A percentile compares a stretch with the other conserved stretches of the same genome.
These are phyloP conservation scores for Metschnikowia similis DNA, from an alignment of 805 yeast species.

Conservation along the genomic window DNA sequence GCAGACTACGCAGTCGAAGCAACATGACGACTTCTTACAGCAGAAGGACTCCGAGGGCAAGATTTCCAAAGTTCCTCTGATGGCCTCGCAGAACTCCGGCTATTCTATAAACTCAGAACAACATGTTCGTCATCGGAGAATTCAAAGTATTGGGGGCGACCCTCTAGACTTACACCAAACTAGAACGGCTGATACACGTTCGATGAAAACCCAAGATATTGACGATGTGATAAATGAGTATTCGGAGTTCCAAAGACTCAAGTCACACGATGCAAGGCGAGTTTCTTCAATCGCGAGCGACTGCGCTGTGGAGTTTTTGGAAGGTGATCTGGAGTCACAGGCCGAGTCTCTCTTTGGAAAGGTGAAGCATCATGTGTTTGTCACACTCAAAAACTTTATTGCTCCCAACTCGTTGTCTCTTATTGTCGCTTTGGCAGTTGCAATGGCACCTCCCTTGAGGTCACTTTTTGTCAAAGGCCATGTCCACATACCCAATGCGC, in stretches of 20 bases:
- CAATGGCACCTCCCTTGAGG: constrained; percentile 75
- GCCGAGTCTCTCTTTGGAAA: background rate
- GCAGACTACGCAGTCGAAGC: constrained; percentile 6
- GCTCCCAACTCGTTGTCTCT: constrained; percentile 73
- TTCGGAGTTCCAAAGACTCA: constrained; percentile 42
- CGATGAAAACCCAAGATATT: constrained; percentile 31
- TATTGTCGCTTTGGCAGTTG: constrained; percentile 57
- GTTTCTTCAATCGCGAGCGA: background rate
- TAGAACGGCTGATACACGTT: constrained; percentile 23
- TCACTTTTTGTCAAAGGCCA: constrained; percentile 51
- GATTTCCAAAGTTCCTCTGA: constrained; percentile 6
- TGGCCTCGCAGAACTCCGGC: background rate
- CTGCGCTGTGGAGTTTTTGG: constrained; percentile 11
- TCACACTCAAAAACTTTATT: constrained; percentile 44
- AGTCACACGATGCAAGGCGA: constrained; percentile 13
- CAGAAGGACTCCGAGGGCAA: constrained; percentile 8
- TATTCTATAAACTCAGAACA: background rate
- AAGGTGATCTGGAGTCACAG: background rate
- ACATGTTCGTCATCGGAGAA: constrained; percentile 1
- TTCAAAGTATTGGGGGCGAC: constrained; percentile 2
- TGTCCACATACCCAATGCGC: constrained; percentile 64
- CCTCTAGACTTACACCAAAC: constrained; percentile 4
- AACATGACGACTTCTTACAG: constrained; percentile 21
- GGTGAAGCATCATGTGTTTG: background rate
- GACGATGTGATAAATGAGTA: constrained; percentile 40